Base-by-base conservation (phyloP, 441 rosid genomes). In the Isatis lusitanica region DNA sequence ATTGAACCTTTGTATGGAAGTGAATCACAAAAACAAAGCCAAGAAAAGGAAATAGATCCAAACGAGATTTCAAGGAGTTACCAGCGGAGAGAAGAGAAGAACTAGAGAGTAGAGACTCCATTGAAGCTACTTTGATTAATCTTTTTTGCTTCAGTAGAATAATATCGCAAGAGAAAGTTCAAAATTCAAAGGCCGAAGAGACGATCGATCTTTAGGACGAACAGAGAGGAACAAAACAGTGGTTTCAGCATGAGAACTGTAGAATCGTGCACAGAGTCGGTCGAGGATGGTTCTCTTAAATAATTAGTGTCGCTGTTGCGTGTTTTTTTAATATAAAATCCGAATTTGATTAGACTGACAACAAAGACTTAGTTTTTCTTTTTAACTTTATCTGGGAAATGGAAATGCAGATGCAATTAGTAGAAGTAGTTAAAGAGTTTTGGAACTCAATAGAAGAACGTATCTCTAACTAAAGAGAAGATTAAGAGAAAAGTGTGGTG, bases 41-140 rank as follows among this genome's bases (percentile, higher is more conserved):
- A 5, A 7, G 7, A 28, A 43, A 71, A 8, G 44, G 35, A 18
- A 26, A 48, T 36, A 53, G 53, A 21, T 11, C 46, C 17, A 28
- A 15, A 44, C 38, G 31, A 48, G 51, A 66, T 35, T 43, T 28
- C 6, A 4, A 12, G 48, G 9, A 7, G 11, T 48, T 76, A 91
- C 96, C 92, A 46, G 81, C 70, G 65, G 81, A 16, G 15, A 85
- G 68, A 12, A 77, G 62, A 78, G 77, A 67, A 72, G 83, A 73
- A 28, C 52, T 68, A 35, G 83, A 78, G 79, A 85, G 81, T 58
- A 84, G 66, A 78, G 95, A 82, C 83, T 78, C 90, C 98, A 89
- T 92, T 30, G 38, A 72, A 74, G 24, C 52, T 64, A 47, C 55
- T 35, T 15, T 8, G 10, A n/a, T 21, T 9, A 31, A 4, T 9